These are phyloP conservation scores for Ophiostoma pallidulum DNA, from an alignment of 2,329 filamentous ascomycete species.

Conservation along the genomic window DNA sequence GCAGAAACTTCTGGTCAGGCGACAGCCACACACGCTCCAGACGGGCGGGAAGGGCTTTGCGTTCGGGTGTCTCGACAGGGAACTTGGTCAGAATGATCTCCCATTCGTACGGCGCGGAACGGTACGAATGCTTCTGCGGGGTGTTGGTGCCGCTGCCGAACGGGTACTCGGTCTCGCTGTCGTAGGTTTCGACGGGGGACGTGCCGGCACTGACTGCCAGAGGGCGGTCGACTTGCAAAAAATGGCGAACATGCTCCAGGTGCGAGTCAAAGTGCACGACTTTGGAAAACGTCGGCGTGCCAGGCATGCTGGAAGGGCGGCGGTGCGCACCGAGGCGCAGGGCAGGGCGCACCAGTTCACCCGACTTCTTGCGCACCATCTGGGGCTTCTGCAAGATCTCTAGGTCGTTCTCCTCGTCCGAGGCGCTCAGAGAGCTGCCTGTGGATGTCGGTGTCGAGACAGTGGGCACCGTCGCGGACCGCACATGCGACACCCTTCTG, in stretches of 20 bases:
- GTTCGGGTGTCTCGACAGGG: conserved; percentile 54
- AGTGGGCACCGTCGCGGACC: conserved; percentile 47
- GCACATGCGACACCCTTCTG: conserved; percentile 36
- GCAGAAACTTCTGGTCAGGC: conserved; percentile 72
- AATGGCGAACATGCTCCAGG: conserved; percentile 91
- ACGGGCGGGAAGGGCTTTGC: conserved; percentile 59
- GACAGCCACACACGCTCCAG: conserved; percentile 84
- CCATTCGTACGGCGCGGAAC: conserved; percentile 62
- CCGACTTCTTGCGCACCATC: conserved; percentile 97
- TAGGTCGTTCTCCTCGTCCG: conserved; percentile 56
- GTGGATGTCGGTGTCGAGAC: conserved; percentile 36
- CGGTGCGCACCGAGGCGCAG: conserved; percentile 69
- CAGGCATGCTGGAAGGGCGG: conserved; percentile 91
- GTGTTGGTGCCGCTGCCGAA: conserved; percentile 53
- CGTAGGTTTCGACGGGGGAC: conserved; percentile 80
- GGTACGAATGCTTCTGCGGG: conserved; percentile 20
- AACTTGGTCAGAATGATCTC: conserved; percentile 82
- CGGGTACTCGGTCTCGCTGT: conserved; percentile 82
- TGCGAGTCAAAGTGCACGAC: conserved; percentile 98
- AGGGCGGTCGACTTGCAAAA: conserved; percentile 85
- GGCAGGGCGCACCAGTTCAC: conserved; percentile 88
- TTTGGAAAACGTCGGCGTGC: conserved; percentile 90
- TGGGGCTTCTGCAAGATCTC: conserved; percentile 69
- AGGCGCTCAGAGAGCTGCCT: conserved; percentile 41
- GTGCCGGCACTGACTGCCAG: conserved; percentile 93